phyloP scores from a whole-genome alignment of 75 land plant genomes.

The Cunninghamia lanceolata region DNA sequence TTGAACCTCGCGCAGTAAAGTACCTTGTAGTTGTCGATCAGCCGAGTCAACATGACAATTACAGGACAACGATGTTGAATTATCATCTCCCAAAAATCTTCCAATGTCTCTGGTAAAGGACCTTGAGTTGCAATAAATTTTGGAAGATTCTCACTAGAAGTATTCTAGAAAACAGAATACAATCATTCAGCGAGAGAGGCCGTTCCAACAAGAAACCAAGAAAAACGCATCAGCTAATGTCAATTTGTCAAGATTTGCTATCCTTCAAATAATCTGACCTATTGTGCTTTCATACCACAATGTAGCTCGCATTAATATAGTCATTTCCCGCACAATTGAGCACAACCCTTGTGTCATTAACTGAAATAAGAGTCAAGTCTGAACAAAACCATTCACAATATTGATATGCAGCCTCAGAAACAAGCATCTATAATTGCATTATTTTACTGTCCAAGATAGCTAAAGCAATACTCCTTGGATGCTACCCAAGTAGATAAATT shows the following conservation, averaged over 20 bases:
- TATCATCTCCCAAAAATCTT: slow-evolving; percentile 94
- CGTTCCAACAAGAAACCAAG: neutral
- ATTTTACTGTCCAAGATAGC: neutral
- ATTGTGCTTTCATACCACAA: slow-evolving; percentile 41
- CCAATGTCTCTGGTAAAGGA: slow-evolving; percentile 69
- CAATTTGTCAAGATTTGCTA: neutral
- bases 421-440: neutral
- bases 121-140: slow-evolving; percentile 94
- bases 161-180: slow-evolving; percentile 31
- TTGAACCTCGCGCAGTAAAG: neutral
- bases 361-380: slow-evolving; percentile 27
- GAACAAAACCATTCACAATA: neutral
- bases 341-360: slow-evolving; percentile 77
- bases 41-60: slow-evolving; percentile 81
- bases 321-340: slow-evolving; percentile 53
- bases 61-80: slow-evolving; percentile 75
- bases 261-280: slow-evolving; percentile 10
- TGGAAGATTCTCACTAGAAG: slow-evolving; percentile 44
- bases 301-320: slow-evolving; percentile 93
- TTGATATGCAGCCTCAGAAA: neutral
- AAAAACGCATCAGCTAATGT: neutral
- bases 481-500: neutral
- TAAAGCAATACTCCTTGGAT: neutral
- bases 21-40: slow-evolving; percentile 53
- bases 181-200: neutral